phyloP scores from a whole-genome alignment of 805 yeast genomes.

The Monosporozyma aerobia region DNA sequence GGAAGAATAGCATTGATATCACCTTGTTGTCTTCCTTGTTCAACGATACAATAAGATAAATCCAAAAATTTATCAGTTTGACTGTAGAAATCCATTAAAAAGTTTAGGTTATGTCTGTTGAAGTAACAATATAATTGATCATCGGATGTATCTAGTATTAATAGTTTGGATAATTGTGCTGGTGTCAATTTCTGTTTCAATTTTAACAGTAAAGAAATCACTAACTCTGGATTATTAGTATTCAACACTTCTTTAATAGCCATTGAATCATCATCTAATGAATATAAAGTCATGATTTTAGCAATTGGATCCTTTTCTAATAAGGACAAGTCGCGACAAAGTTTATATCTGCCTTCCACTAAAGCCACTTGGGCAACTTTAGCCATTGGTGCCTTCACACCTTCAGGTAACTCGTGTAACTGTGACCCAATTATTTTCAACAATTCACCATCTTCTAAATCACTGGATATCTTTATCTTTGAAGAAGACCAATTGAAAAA shows the following conservation, averaged over 20 bases:
- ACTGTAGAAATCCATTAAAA: constrained; percentile 46
- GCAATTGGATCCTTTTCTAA: constrained; percentile 51
- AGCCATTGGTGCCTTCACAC: constrained; percentile 34
- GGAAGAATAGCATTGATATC: constrained; percentile 28
- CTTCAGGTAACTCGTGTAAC: constrained; percentile 5
- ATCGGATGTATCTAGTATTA: constrained; percentile 37
- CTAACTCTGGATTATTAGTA: constrained; percentile 50
- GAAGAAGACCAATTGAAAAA: constrained; percentile 75
- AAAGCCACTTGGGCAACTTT: constrained; percentile 20
- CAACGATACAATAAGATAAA: constrained; percentile 35
- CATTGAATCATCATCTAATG: constrained; percentile 60
- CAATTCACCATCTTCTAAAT: constrained; percentile 50
- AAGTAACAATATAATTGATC: constrained; percentile 27
- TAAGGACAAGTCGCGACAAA: constrained; percentile 60
- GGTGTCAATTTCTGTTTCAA: constrained; percentile 44
- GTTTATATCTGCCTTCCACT: constrained; percentile 60
- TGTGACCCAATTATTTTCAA: constrained; percentile 36
- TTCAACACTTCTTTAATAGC: constrained; percentile 63
- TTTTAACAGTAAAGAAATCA: constrained; percentile 37
- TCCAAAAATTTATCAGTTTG: constrained; percentile 54
- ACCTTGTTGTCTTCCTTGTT: constrained; percentile 27
- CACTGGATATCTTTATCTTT: constrained; percentile 49
- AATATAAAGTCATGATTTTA: constrained; percentile 55
- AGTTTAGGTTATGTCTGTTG: constrained; percentile 29
- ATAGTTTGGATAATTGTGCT: constrained; percentile 60